Base-by-base conservation (phyloP, 495 filamentous ascomycete genomes). In the Neurospora sp. region DNA sequence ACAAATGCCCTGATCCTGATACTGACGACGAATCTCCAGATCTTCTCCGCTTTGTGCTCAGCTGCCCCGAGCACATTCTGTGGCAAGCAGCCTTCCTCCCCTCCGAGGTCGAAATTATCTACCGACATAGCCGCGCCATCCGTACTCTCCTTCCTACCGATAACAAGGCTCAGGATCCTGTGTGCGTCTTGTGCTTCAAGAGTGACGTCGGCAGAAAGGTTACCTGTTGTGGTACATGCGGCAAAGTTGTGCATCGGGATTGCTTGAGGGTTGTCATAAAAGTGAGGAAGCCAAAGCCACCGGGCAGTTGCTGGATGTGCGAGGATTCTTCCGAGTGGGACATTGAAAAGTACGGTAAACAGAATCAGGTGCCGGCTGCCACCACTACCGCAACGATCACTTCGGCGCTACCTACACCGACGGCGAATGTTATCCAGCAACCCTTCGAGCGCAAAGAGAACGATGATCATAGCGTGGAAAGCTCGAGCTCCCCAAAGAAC, bases 221-320 rank as follows among this genome's bases (percentile, higher is more conserved):
- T 4, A 16, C 0, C 5, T 16, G 5, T 1, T 41, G 41, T 42
- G 2, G 0, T 18, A 18, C 1, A 42, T 42, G 41, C 16, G 9
- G 3, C 20, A 59, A 20, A 27, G 0, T 0, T 27, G 1, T 7
- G 0, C 48, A 59, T 14, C 1, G 1, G 11, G 3, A 27, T 7
- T 59, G 48, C 20, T 0, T 2, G 1, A 5, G 14, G 9, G 10
- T 1, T n/a, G 20, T 14, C 5, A 1, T 0, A 3, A 14, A 1
- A 27, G 11, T 6, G 48, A 27, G 48, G 9, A n/a, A 2, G 1
- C 9, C 0, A 2, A 53, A 14, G 0, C 10, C 14, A 59, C 4
- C 0, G 18, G 10, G 0, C 48, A 0, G 10, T 27, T 59, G 48
- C 11, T 59, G 10, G 48, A 14, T 59, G 0, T 59, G 48, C 20